These are phyloP conservation scores for Torulaspora globosa DNA, from an alignment of 1,139 yeast genomes.

Conservation along the genomic window DNA sequence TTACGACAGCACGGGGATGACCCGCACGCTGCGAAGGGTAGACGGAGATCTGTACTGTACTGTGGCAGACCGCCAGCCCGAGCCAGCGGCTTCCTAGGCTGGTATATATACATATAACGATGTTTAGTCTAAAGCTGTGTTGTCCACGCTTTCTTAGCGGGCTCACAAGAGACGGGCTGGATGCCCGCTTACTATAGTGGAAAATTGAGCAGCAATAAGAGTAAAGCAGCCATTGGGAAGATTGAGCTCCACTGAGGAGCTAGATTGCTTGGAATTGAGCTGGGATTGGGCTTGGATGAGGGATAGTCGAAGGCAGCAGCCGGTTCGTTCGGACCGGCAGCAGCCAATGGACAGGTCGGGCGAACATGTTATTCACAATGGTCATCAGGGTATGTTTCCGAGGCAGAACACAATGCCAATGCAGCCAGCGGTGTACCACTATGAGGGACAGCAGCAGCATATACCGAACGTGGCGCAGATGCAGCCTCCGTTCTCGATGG, in stretches of 20 bases:
- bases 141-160: neutral
- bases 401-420: constrained; percentile 4
- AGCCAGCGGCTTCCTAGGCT: neutral
- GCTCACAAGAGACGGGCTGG: neutral
- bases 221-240: neutral
- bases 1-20: constrained; percentile 28
- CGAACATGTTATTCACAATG: neutral
- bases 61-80: constrained; percentile 8
- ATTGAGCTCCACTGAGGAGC: constrained; percentile 1
- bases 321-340: constrained; percentile 1
- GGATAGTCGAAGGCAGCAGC: neutral
- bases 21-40: constrained; percentile 22
- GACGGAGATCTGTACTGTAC: constrained; percentile 20
- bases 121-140: neutral
- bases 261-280: neutral
- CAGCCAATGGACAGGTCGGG: constrained; percentile 2
- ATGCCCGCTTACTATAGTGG: neutral
- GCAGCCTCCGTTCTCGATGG: constrained; percentile 9
- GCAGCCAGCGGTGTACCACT: constrained; percentile 13
- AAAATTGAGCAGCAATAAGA: neutral
- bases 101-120: neutral
- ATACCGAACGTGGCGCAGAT: constrained; percentile 12
- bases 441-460: constrained; percentile 11
- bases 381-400: constrained; percentile 4
- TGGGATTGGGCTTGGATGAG: neutral